Conservation (phyloP, 2,329 filamentous ascomycete genomes). For the Penicillium thymicola region DNA sequence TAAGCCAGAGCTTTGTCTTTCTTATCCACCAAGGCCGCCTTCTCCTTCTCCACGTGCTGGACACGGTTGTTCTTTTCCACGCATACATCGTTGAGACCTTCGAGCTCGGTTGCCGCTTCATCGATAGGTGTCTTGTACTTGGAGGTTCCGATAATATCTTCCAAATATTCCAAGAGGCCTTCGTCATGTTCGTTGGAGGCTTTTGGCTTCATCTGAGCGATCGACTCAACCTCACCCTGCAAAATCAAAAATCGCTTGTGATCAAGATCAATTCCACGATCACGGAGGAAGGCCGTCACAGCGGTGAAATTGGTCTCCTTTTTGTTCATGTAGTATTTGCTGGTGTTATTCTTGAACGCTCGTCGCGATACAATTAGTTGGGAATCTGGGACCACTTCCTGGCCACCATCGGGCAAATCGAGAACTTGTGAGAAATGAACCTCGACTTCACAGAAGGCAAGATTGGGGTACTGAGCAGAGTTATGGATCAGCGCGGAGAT, state of each 20-base stretch:
- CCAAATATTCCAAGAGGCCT: conserved; percentile 90
- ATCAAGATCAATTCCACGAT: conserved; percentile 88
- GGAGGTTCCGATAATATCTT: conserved; percentile 97
- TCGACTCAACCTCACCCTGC: conserved; percentile 96
- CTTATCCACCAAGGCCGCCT: conserved; percentile 86
- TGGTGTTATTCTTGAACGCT: conserved; percentile 96
- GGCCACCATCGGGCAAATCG: conserved; percentile 73
- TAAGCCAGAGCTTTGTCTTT: conserved; percentile 91
- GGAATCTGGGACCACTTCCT: conserved; percentile 77
- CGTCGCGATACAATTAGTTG: conserved; percentile 82
- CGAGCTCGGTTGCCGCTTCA: conserved; percentile 84
- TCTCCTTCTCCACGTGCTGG: conserved; percentile 97
- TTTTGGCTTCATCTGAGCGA: conserved; percentile 98
- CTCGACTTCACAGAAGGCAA: conserved; percentile 91
- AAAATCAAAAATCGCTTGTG: conserved; percentile 98
- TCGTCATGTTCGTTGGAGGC: conserved; percentile 94
- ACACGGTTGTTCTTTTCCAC: conserved; percentile 93
- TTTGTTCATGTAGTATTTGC: conserved; percentile 95
- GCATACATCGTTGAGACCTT: conserved; percentile 90
- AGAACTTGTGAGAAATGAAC: conserved; percentile 96
- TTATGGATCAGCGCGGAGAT: conserved; percentile 98
- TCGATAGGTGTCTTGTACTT: conserved; percentile 98
- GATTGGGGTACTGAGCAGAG: conserved; percentile 77
- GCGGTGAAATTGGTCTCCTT: conserved; percentile 87
- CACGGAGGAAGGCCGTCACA: conserved; percentile 81